These are phyloP conservation scores for Thraustochytrium sp. DNA, from an alignment of 352 stramenopile species.

Conservation along the genomic window DNA sequence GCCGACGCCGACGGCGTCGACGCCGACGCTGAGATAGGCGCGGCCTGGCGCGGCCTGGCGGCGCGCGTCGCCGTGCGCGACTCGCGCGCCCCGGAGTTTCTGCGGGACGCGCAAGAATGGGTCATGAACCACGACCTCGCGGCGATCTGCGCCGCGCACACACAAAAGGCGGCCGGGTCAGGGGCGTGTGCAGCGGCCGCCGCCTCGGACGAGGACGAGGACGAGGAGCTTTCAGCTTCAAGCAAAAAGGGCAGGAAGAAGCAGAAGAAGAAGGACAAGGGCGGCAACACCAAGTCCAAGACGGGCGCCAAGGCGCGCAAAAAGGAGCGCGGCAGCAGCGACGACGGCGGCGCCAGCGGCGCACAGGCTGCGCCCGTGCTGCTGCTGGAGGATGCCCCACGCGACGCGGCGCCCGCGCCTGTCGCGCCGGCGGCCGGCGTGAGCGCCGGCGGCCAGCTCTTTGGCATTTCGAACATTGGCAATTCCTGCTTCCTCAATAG, in stretches of 20 bases:
- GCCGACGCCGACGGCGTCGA: background rate
- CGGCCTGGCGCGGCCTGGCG: background rate
- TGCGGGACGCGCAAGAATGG: too few species aligned
- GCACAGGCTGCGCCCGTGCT: too few species aligned
- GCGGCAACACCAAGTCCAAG: background rate
- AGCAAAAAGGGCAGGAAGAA: background rate
- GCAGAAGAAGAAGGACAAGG: constrained; percentile 1
- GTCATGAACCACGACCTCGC: too few species aligned
- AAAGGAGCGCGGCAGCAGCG: too few species aligned
- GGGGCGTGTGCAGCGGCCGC: background rate
- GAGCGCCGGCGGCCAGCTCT: background rate
- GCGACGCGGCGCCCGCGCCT: too few species aligned
- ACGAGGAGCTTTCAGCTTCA: background rate
- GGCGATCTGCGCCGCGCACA: background rate
- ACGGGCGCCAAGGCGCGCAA: too few species aligned
- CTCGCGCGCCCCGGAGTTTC: too few species aligned
- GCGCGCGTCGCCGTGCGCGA: too few species aligned
- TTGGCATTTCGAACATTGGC: constrained; percentile 60
- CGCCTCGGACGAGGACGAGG: background rate
- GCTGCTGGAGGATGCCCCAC: too few species aligned
- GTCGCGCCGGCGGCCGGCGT: too few species aligned
- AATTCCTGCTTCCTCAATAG: constrained; percentile 70
- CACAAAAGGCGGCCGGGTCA: too few species aligned
- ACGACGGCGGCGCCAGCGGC: too few species aligned
- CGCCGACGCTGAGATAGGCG: background rate